phyloP scores from a whole-genome alignment of 208 protist genomes.

The Wallacemonas sp. region DNA sequence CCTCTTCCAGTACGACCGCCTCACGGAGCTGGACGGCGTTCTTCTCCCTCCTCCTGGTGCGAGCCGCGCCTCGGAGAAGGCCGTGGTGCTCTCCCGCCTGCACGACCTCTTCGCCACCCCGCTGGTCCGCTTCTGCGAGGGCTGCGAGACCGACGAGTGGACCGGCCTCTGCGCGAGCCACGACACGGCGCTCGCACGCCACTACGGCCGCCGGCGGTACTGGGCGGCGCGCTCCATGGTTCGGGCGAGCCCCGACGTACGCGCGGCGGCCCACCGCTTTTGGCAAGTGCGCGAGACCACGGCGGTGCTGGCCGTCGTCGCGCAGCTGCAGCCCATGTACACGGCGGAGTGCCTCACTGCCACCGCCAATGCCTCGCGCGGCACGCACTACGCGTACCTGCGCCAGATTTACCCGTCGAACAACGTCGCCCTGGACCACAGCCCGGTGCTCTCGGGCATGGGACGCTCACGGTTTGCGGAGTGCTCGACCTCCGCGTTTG shows the following conservation, averaged over 20 bases:
- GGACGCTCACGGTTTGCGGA: slow-evolving; percentile 27
- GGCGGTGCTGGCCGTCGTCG: slow-evolving; percentile 25
- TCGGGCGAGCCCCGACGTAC: slow-evolving; percentile 26
- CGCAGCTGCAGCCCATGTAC: slow-evolving; percentile 32
- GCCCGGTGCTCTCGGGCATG: slow-evolving; percentile 22
- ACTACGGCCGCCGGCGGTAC: slow-evolving; percentile 51
- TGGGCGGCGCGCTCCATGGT: slow-evolving; percentile 58
- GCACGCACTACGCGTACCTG: slow-evolving; percentile 58
- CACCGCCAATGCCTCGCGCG: slow-evolving; percentile 23
- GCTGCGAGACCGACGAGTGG: slow-evolving; percentile 28
- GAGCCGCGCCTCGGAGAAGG: neutral
- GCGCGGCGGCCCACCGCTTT: slow-evolving; percentile 29
- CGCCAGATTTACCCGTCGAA: slow-evolving; percentile 28
- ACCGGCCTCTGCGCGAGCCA: slow-evolving; percentile 23
- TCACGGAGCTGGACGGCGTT: neutral
- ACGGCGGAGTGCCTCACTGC: slow-evolving; percentile 22
- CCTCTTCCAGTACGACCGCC: slow-evolving; percentile 19
- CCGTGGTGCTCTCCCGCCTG: slow-evolving; percentile 9
- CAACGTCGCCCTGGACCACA: slow-evolving; percentile 1
- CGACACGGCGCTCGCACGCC: neutral
- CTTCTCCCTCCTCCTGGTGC: neutral
- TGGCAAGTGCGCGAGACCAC: slow-evolving; percentile 18
- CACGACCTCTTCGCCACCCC: slow-evolving; percentile 47
- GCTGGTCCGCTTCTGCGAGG: slow-evolving; percentile 44
- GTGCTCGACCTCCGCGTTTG: slow-evolving; percentile 37